Base-by-base conservation (phyloP, 2,329 filamentous ascomycete genomes). In the Venturia oleaginea region DNA sequence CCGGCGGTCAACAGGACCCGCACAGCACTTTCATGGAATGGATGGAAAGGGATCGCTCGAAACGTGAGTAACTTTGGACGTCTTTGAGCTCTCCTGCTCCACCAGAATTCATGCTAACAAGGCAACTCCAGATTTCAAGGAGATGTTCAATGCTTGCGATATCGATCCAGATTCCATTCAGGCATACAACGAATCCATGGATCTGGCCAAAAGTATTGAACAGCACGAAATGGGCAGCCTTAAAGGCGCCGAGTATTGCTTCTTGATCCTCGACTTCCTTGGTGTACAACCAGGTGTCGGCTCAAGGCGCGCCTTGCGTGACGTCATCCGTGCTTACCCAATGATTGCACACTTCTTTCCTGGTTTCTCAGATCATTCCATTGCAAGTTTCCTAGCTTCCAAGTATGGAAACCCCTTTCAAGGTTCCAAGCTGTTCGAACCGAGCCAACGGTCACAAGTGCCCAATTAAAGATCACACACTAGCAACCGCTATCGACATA, bases 131-230 rank as follows among this genome's bases (percentile, higher is more conserved):
- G 71, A 70, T 8, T 78, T 79, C 69, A 78, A 81, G 61, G 71
- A 79, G 59, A 71, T 72, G 34, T 81, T 78, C 71, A 79, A 81
- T 64, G 70, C 73, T 5, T 78, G 73, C 5, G 79, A 81, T 57
- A 67, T 79, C 1, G 76, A 78, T 59, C 75, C 77, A 0, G 72
- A 40, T 15, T 40, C 75, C 3, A 74, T 75, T 17, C 13, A 37
- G 34, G 8, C 24, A 60, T 32, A 38, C 7, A 32, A 60, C n/a
- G 27, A 32, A 22, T 27, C n/a, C 27, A 38, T 60, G 34, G 27
- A 38, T 11, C 22, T 60, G n/a, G 19, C 37, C 24, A 32, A 60
- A 24, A 34, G 24, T 22, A 60, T 60, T 11, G 57, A 60, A 32
- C n/a, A 30, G n/a, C n/a, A 34, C 24, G 57, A 32, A 34, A 60